Evolutionary conservation across 163 green algal species (phyloP).

Genomic region (Chloroidium sp.): DNA sequence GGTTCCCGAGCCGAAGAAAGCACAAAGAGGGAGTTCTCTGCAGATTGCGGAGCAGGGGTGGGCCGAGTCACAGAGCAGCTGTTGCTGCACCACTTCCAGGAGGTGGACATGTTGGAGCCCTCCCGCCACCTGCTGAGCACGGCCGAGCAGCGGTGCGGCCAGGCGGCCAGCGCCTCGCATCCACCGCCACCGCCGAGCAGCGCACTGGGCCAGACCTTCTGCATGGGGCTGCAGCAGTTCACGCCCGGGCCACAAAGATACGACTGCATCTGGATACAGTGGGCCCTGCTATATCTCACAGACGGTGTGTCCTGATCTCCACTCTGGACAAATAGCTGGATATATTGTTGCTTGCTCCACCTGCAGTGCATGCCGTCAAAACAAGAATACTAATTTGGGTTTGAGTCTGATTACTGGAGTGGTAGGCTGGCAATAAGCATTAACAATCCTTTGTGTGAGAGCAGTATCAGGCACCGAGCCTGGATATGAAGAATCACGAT

Average conservation of each 20-base stretch:
- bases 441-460: background rate
- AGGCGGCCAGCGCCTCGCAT: background rate
- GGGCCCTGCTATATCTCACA: slow-evolving; percentile 82
- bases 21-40: background rate
- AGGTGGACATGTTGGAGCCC: slow-evolving; percentile 84
- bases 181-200: slow-evolving; percentile 21
- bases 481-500: background rate
- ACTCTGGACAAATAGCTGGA: too few relatives aligned
- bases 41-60: slow-evolving; percentile 82
- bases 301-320: slow-evolving; percentile 38
- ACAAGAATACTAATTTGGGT: background rate
- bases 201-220: background rate
- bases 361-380: background rate
- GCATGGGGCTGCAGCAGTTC: slow-evolving; percentile 65
- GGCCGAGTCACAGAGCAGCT: slow-evolving; percentile 72
- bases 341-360: too few relatives aligned
- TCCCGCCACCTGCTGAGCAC: slow-evolving; percentile 64
- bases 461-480: background rate
- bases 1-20: background rate
- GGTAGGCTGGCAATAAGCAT: background rate
- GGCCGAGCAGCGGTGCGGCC: slow-evolving; percentile 7
- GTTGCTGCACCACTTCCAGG: slow-evolving; percentile 67
- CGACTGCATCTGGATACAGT: slow-evolving; percentile 89
- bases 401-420: background rate
- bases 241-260: slow-evolving; percentile 48